phyloP scores from a whole-genome alignment of 2,329 filamentous ascomycete genomes.

The Hymenoscyphus linearis region DNA sequence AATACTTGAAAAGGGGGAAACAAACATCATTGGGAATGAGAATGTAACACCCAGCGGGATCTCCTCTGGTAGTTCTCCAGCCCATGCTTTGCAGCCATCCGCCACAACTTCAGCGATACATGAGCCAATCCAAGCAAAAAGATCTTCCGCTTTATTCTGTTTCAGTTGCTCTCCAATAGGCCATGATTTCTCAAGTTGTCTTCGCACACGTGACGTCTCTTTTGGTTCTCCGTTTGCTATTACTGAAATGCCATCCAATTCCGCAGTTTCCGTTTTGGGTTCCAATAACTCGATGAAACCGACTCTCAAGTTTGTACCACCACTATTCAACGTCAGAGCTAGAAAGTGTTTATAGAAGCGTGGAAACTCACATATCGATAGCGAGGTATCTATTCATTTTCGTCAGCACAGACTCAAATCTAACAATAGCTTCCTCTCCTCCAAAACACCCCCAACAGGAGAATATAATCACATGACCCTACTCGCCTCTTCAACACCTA shows the following conservation, averaged over 20 bases:
- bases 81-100: constrained; percentile 45
- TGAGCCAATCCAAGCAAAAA: constrained; percentile 77
- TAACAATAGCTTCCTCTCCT: background rate
- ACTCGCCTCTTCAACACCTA: too few relatives aligned
- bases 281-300: constrained; percentile 59
- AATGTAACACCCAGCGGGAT: constrained; percentile 65
- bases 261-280: constrained; percentile 6
- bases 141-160: constrained; percentile 65
- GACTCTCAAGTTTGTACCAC: constrained; percentile 64
- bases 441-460: background rate
- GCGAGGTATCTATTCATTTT: constrained; percentile 47
- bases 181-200: constrained; percentile 66
- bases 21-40: constrained; percentile 59
- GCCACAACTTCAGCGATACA: constrained; percentile 70
- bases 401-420: constrained; percentile 14
- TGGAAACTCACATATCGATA: constrained; percentile 56
- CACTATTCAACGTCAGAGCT: constrained; percentile 41
- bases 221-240: constrained; percentile 1
- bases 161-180: constrained; percentile 70
- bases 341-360: background rate
- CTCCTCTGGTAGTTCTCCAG: constrained; percentile 35
- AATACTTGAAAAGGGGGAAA: constrained; percentile 1
- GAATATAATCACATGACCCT: constrained; percentile 4
- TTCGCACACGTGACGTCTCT: constrained; percentile 18
- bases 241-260: background rate